Percentiles rank a stretch among this genome's conserved stretches.
phyloP scores from a whole-genome alignment of 2,329 filamentous ascomycete genomes.

The Penicillium sp. region DNA sequence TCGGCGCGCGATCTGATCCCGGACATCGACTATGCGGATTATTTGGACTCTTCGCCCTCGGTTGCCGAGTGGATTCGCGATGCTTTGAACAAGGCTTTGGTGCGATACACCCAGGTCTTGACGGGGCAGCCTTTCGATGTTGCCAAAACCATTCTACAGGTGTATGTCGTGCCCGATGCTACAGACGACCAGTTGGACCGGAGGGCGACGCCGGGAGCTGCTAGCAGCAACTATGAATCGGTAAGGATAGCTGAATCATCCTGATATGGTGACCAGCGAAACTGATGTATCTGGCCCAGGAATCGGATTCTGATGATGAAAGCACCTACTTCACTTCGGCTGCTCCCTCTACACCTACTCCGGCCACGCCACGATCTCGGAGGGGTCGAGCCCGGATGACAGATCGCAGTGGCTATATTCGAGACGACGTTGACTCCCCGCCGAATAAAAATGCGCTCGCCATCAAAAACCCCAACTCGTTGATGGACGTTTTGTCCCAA shows the following conservation, averaged over 20 bases:
- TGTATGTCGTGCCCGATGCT: constrained; percentile 49
- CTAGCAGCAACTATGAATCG: constrained; percentile 31
- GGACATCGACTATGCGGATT: constrained; percentile 88
- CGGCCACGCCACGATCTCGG: constrained; percentile 38
- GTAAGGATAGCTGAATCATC: constrained; percentile 19
- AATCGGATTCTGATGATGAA: constrained; percentile 61
- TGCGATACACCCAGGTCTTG: constrained; percentile 85
- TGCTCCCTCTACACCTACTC: constrained; percentile 40
- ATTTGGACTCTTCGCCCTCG: constrained; percentile 71
- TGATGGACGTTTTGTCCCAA: constrained; percentile 79
- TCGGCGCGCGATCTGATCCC: constrained; percentile 78
- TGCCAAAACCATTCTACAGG: constrained; percentile 86
- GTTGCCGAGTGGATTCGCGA: constrained; percentile 68
- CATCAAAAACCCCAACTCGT: constrained; percentile 68
- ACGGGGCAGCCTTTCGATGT: constrained; percentile 96
- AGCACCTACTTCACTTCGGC: constrained; percentile 75
- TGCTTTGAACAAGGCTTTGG: constrained; percentile 75
- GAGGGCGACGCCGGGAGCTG: constrained; percentile 22
- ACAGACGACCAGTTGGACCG: constrained; percentile 30
- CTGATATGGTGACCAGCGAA: no score
- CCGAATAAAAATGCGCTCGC: constrained; percentile 56
- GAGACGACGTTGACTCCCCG: constrained; percentile 33
- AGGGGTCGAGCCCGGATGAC: constrained; percentile 39
- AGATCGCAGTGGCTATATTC: constrained; percentile 44
- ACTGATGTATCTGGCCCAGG: constrained; percentile 21